A percentile compares a stretch with the other conserved stretches of the same genome.
Evolutionary conservation across 495 filamentous ascomycete genomes (phyloP).

Genomic region (Pyronema domesticum): DNA sequence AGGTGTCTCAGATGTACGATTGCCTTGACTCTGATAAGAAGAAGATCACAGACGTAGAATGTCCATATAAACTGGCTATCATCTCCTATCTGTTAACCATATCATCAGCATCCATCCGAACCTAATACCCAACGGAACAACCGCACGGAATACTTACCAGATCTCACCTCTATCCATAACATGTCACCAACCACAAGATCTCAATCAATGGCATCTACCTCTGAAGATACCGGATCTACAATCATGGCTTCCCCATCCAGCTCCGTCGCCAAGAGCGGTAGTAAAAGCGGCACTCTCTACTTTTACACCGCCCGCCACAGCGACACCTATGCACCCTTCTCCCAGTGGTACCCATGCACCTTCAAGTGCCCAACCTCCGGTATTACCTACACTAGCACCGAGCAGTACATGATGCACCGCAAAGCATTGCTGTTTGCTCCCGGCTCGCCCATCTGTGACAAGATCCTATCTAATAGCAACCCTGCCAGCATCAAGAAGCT

Average conservation of each 20-base stretch:
- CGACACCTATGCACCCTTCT: slow-evolving; percentile 25
- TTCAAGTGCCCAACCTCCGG: slow-evolving; percentile 18
- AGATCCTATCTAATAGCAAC: slow-evolving; percentile 29
- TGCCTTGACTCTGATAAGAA: too few relatives aligned
- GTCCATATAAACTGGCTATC: too few relatives aligned
- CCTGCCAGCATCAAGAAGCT: slow-evolving; percentile 36
- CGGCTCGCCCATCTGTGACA: slow-evolving; percentile 24
- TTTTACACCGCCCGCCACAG: slow-evolving; percentile 27
- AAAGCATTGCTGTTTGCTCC: slow-evolving; percentile 39
- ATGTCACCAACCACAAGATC: too few relatives aligned
- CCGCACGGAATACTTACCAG: too few relatives aligned
- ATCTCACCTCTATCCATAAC: too few relatives aligned
- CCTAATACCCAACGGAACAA: too few relatives aligned
- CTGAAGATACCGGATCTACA: too few relatives aligned
- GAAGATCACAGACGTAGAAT: too few relatives aligned
- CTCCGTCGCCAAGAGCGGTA: not conserved
- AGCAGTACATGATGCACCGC: slow-evolving; percentile 43
- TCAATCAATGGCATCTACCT: too few relatives aligned
- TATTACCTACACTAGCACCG: not conserved
- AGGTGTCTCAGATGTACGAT: too few relatives aligned
- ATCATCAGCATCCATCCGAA: too few relatives aligned
- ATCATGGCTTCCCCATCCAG: not conserved
- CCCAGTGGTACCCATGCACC: slow-evolving; percentile 26
- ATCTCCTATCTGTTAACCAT: too few relatives aligned
- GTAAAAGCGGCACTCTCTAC: slow-evolving; percentile 5